phyloP scores from a whole-genome alignment of 106 monocot species.

The Dendrobium catenatum region DNA sequence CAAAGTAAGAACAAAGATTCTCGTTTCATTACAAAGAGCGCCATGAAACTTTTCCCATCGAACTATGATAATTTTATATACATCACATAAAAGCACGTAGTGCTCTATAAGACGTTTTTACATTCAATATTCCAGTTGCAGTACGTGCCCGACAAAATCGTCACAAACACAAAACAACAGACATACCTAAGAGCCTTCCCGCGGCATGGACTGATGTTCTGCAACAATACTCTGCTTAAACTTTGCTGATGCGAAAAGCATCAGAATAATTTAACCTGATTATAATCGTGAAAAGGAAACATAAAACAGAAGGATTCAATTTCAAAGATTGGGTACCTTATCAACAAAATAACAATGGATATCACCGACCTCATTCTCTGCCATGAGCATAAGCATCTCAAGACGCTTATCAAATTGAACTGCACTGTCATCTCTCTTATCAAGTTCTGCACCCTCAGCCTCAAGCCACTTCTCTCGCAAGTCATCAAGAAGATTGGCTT shows the following conservation, averaged over 20 bases:
- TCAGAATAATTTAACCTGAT: not conserved
- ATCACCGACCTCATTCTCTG: slow-evolving; percentile 36
- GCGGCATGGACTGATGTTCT: not conserved
- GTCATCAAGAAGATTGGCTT: slow-evolving; percentile 90
- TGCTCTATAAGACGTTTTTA: not conserved
- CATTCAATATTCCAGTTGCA: not conserved
- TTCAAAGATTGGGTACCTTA: not conserved
- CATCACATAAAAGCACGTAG: no score
- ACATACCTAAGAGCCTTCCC: not conserved
- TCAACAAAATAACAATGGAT: not conserved
- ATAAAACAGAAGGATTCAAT: not conserved
- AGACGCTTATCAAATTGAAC: slow-evolving; percentile 71
- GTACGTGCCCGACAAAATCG: not conserved
- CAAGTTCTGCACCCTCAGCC: slow-evolving; percentile 86
- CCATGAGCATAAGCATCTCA: slow-evolving; percentile 68
- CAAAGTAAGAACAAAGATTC: no score
- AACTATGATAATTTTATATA: no score
- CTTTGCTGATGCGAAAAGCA: not conserved
- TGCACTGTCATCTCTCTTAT: slow-evolving; percentile 93
- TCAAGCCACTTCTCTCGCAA: slow-evolving; percentile 96
- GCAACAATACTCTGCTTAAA: not conserved
- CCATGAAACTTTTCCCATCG: no score
- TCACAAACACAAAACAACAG: not conserved
- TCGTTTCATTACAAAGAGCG: no score
- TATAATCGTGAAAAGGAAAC: not conserved